Conservation (phyloP, 2,329 filamentous ascomycete species). For the Fusarium metavorans region DNA sequence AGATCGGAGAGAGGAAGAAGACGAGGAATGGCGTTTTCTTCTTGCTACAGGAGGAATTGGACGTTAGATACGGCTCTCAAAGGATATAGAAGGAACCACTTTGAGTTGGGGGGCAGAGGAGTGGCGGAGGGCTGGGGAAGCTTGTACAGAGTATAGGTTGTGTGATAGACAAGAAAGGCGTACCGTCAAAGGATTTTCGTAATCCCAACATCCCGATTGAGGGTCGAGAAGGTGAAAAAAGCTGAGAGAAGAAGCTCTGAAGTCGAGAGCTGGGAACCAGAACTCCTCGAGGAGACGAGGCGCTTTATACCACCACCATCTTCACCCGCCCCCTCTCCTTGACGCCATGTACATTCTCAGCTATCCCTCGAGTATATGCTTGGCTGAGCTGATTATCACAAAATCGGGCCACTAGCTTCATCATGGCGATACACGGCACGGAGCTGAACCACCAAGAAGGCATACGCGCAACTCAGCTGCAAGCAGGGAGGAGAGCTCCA, state of each 20-base stretch:
- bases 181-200: constrained; percentile 35
- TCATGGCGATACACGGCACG: background rate
- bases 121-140: background rate
- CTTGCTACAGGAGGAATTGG: constrained; percentile 7
- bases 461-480: constrained; percentile 13
- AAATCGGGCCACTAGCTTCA: background rate
- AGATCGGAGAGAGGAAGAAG: constrained; percentile 28
- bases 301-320: constrained; percentile 8
- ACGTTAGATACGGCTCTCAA: background rate
- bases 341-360: constrained; percentile 1
- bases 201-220: constrained; percentile 37
- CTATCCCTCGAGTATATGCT: constrained; percentile 9
- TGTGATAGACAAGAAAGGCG: background rate
- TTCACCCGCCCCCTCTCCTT: background rate
- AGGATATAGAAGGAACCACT: background rate
- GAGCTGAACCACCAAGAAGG: background rate
- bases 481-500: constrained; percentile 5
- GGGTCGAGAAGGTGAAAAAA: background rate
- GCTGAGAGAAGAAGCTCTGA: background rate
- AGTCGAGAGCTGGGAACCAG: background rate
- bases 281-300: background rate
- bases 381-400: background rate
- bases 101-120: background rate
- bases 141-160: background rate
- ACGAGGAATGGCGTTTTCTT: constrained; percentile 36